phyloP scores from a whole-genome alignment of 306 rosid species.

The Mimosa pudica region DNA sequence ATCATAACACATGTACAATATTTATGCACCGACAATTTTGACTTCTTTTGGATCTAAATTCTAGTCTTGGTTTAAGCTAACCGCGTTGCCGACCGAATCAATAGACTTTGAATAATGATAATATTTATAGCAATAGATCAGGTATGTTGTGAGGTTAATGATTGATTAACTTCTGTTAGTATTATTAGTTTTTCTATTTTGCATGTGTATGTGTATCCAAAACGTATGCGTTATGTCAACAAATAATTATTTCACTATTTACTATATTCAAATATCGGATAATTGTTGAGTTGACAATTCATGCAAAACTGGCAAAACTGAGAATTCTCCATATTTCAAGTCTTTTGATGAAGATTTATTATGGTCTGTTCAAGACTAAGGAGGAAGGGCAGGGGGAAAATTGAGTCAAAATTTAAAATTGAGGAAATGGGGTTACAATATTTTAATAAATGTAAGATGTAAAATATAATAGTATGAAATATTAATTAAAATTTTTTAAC shows the following conservation, averaged over 20 bases:
- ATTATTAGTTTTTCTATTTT: background rate
- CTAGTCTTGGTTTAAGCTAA: background rate
- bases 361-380: no score
- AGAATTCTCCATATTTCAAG: background rate
- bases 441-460: no score
- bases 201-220: background rate
- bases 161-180: background rate
- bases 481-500: no score
- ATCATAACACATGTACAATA: background rate
- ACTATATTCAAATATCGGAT: background rate
- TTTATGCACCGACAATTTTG: background rate
- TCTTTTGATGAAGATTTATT: background rate
- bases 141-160: no score
- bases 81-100: background rate
- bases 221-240: background rate
- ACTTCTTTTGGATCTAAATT: background rate
- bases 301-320: background rate
- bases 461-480: no score
- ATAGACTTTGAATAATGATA: background rate
- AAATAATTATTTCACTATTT: background rate
- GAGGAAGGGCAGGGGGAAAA: no score
- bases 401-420: no score
- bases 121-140: no score
- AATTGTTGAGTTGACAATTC: background rate
- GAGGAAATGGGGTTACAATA: no score